Evolutionary conservation across 2,329 filamentous ascomycete species (phyloP), one percentile per base, ranked within the genome.

Genomic region (Neurospora sp.): DNA sequence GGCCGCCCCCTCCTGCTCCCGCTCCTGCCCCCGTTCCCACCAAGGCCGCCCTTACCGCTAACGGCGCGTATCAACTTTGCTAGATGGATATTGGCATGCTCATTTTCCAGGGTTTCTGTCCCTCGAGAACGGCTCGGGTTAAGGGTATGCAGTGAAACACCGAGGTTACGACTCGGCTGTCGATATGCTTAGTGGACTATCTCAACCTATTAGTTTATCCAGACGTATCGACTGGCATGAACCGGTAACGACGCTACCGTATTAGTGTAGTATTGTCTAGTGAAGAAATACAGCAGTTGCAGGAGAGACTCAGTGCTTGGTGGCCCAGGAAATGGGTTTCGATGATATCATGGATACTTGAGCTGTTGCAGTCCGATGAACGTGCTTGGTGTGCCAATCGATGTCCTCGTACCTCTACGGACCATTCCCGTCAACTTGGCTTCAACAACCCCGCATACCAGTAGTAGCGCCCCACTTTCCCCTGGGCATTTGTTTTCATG

Each of bases 1-100:
- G 83, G 65, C 83, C 83, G 57, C 84, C 83, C 66, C 75, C 78
- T n/a, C 70, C 67, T n/a, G 46, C 68, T 15, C 43, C 66, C 8
- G 66, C 65, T 46, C 66, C 70, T 19, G 41, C 71, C n/a, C 67
- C 72, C 39, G 71, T 67, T 6, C 67, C 74, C 12, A n/a, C 68
- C 8, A 46, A 57, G 10, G 67, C 72, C 8, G 76, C 77, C 68
- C 74, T 78, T 66, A 77, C 79, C 11, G 80, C 80, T 72, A 85
- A 85, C 73, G 83, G 83, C 74, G 52, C 52, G 12, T 62, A 62
- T 17, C 52, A 62, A 4, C 23, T 62, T 62, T 62, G 52, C 52
- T 62, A 62, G 33, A 33, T 37, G 28, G 28, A 66, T 66, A 66
- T 17, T 23, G 12, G 23, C 19, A 57, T 57, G 23, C 46, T 33